phyloP scores from a whole-genome alignment of 805 yeast genomes.

The Saturnispora sekii region DNA sequence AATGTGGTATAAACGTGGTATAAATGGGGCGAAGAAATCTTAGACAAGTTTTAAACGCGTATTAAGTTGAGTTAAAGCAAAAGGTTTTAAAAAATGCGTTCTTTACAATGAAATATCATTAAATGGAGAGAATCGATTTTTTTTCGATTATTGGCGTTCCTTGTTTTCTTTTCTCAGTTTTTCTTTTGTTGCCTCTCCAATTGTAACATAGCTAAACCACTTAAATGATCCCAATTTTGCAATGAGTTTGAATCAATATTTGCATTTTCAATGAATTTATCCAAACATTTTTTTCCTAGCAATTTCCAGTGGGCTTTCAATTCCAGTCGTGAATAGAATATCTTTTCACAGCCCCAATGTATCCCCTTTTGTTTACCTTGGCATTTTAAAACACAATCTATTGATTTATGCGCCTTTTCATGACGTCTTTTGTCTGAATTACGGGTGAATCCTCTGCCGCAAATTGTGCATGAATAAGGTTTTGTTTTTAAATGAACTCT shows the following conservation, averaged over 20 bases:
- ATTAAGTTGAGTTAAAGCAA: background rate
- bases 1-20: no score
- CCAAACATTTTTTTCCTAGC: slow-evolving; percentile 1
- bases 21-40: no score
- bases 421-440: slow-evolving; percentile 12
- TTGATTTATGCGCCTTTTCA: slow-evolving; percentile 8
- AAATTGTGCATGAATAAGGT: slow-evolving; percentile 10
- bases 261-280: slow-evolving; percentile 1
- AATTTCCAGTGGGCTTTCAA: slow-evolving; percentile 11
- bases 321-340: background rate
- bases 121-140: no score
- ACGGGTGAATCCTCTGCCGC: slow-evolving; percentile 12
- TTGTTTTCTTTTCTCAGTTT: no score
- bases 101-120: no score
- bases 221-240: background rate
- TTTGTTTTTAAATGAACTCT: slow-evolving; percentile 10
- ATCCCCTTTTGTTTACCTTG: background rate
- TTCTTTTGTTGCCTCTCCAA: slow-evolving; percentile 5
- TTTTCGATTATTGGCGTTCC: no score
- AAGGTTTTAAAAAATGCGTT: background rate
- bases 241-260: slow-evolving; percentile 4
- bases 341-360: slow-evolving; percentile 9
- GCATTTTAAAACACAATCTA: slow-evolving; percentile 1
- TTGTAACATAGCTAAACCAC: slow-evolving; percentile 2
- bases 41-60: no score